Conservation (phyloP, 2,329 filamentous ascomycete genomes). For the Fusarium begoniae region DNA sequence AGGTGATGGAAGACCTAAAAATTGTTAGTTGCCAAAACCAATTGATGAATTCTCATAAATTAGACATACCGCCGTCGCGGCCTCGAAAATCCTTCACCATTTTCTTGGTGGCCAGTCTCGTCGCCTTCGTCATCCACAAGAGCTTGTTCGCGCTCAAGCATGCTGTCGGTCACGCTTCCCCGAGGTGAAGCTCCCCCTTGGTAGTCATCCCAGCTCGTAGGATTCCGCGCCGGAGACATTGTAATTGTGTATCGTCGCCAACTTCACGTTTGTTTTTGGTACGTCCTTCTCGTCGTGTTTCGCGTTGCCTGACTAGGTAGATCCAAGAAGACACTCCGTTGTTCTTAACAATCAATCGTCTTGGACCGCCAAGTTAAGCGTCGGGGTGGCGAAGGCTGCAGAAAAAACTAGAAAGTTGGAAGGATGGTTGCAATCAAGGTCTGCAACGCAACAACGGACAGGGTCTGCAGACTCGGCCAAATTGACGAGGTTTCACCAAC, state of each 20-base stretch:
- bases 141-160: slow-evolving; percentile 56
- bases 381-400: slow-evolving; percentile 26
- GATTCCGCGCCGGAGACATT: slow-evolving; percentile 50
- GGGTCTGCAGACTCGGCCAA: slow-evolving; percentile 14
- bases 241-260: slow-evolving; percentile 13
- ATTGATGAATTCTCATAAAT: background rate
- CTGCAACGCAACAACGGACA: slow-evolving; percentile 15
- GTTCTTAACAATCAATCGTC: background rate
- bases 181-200: slow-evolving; percentile 54
- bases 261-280: slow-evolving; percentile 1
- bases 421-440: slow-evolving; percentile 19
- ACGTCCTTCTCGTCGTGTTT: background rate
- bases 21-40: background rate
- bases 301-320: background rate
- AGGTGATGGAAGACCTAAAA: slow-evolving; percentile 66
- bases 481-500: slow-evolving; percentile 5
- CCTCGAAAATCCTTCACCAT: slow-evolving; percentile 36
- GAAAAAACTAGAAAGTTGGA: slow-evolving; percentile 30
- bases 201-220: slow-evolving; percentile 58
- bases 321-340: background rate
- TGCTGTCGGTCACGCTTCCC: slow-evolving; percentile 55
- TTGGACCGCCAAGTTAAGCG: slow-evolving; percentile 9
- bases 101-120: slow-evolving; percentile 46
- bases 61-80: slow-evolving; percentile 46
- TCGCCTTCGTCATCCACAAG: slow-evolving; percentile 54